Evolutionary conservation across 495 filamentous ascomycete genomes (phyloP).

Genomic region (Lasiosphaeria miniovina): DNA sequence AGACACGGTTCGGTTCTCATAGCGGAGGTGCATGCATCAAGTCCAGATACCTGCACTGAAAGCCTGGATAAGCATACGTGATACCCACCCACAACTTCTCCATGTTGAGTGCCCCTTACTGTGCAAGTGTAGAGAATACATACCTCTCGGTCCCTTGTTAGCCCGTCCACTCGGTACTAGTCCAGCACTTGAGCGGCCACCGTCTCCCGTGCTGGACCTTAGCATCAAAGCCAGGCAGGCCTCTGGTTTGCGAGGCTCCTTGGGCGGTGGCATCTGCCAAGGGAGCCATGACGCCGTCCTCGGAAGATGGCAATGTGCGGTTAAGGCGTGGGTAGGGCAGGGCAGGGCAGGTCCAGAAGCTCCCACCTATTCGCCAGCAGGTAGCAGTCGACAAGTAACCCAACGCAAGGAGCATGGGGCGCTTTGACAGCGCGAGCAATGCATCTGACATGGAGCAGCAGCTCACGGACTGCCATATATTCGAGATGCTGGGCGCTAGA

Average conservation of each 20-base stretch:
- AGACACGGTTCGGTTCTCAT: no score
- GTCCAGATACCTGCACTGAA: no score
- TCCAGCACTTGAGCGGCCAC: neutral
- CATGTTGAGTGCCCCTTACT: no score
- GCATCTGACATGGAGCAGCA: conserved; percentile 9
- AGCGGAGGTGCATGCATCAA: no score
- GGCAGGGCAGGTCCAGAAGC: no score
- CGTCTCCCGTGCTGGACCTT: neutral
- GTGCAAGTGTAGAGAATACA: neutral
- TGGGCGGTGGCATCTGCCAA: no score
- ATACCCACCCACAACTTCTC: no score
- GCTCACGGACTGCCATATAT: conserved; percentile 6
- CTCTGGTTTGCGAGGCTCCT: no score
- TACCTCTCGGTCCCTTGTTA: neutral
- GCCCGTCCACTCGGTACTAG: neutral
- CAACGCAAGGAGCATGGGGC: conserved; percentile 14
- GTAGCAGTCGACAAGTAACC: neutral
- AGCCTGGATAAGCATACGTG: no score
- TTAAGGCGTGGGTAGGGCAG: no score
- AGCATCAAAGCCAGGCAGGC: neutral
- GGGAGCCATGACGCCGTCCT: no score
- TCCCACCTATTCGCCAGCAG: neutral
- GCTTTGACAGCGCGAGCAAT: conserved; percentile 28
- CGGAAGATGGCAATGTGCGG: no score
- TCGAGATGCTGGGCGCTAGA: conserved; percentile 12